Evolutionary conservation across 352 stramenopile genomes (phyloP).

Genomic region (Pythium grandisporangium): DNA sequence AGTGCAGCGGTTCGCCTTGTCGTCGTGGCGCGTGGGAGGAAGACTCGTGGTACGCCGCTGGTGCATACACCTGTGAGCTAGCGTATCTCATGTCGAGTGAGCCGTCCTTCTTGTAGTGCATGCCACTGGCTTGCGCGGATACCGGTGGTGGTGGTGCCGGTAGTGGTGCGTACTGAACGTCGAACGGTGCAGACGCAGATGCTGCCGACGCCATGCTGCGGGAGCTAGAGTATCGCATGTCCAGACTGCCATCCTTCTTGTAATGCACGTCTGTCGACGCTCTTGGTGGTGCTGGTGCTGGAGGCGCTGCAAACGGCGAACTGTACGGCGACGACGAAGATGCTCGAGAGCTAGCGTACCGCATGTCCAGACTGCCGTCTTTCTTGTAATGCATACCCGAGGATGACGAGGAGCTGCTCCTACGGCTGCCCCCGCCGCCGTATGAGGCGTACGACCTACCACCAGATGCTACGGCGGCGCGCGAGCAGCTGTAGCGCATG

Average conservation of each 20-base stretch:
- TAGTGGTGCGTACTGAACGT: background rate
- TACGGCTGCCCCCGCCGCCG: background rate
- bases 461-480: background rate
- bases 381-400: background rate
- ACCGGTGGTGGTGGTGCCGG: background rate
- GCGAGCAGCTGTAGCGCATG: background rate
- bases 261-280: background rate
- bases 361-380: background rate
- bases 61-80: constrained; percentile 8
- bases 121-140: background rate
- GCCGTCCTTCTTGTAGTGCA: constrained; percentile 17
- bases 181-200: background rate
- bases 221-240: background rate
- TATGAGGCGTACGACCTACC: background rate
- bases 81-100: constrained; percentile 15
- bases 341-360: background rate
- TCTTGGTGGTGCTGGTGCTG: too few species aligned
- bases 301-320: background rate
- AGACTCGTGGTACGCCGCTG: too few species aligned
- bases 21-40: background rate
- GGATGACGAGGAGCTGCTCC: background rate
- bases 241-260: background rate
- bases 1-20: constrained; percentile 6
- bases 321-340: background rate
- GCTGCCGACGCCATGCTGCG: background rate